phyloP scores from a whole-genome alignment of 2,329 filamentous ascomycete species.

The Pestalotiopsis sp. region DNA sequence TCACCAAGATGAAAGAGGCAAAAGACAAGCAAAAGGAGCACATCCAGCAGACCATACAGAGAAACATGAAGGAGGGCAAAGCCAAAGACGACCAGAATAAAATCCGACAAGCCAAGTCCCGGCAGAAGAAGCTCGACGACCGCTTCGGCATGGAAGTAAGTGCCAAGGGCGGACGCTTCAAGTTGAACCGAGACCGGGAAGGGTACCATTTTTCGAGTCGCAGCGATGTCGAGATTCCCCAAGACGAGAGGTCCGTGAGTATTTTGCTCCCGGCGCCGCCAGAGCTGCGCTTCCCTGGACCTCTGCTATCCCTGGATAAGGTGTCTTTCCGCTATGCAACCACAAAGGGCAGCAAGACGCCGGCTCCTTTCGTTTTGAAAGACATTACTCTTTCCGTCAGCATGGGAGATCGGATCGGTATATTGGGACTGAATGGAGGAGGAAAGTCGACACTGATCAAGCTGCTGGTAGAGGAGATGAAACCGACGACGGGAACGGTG shows the following conservation, averaged over 20 bases:
- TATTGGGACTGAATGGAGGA: conserved; percentile 78
- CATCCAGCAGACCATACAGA: conserved; percentile 76
- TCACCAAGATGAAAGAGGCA: conserved; percentile 77
- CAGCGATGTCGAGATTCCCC: conserved; percentile 72
- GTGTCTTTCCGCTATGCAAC: conserved; percentile 65
- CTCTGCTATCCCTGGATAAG: conserved; percentile 72
- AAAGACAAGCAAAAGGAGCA: conserved; percentile 81
- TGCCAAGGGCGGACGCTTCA: conserved; percentile 74
- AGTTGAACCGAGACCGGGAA: conserved; percentile 72
- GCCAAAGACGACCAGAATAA: conserved; percentile 83
- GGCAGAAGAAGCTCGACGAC: conserved; percentile 84
- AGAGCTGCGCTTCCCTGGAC: conserved; percentile 74
- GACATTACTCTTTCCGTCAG: conserved; percentile 71
- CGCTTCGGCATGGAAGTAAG: conserved; percentile 77
- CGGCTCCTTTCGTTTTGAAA: conserved; percentile 53
- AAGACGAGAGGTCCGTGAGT: conserved; percentile 60
- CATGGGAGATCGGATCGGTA: conserved; percentile 72
- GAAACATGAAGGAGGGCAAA: conserved; percentile 75
- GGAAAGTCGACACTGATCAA: conserved; percentile 82
- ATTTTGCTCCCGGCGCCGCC: conserved; percentile 64
- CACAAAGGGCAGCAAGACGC: conserved; percentile 28
- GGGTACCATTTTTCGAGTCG: conserved; percentile 64
- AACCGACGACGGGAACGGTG: conserved; percentile 63
- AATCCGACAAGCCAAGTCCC: conserved; percentile 79
- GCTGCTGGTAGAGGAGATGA: conserved; percentile 64